Conservation (phyloP, 192 early-diverging fungal genomes). For the Cetraspora pellucida region DNA sequence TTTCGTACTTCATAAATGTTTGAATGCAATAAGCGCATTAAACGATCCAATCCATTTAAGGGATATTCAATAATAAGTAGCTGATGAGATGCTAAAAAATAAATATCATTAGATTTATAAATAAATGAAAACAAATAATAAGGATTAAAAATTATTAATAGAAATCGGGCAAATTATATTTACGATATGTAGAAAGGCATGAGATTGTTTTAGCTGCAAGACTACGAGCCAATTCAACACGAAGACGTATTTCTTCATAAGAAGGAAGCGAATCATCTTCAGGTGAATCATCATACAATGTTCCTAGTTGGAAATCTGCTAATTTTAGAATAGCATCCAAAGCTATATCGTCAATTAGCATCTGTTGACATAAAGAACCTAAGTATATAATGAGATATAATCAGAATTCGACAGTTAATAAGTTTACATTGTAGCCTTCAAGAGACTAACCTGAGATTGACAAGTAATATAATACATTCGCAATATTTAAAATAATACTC, state of each 20-base stretch:
- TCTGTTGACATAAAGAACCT: slow-evolving; percentile 19
- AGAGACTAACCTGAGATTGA: background rate
- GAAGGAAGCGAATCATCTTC: slow-evolving; percentile 31
- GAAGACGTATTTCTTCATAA: slow-evolving; percentile 42
- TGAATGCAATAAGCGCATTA: slow-evolving; percentile 47
- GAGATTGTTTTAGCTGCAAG: slow-evolving; percentile 51
- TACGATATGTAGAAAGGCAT: slow-evolving; percentile 41
- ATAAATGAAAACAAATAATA: background rate
- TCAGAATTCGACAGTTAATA: background rate
- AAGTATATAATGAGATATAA: background rate
- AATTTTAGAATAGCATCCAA: slow-evolving; percentile 36
- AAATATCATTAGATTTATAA: background rate
- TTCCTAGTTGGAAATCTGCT: slow-evolving; percentile 26
- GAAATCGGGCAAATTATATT: background rate
- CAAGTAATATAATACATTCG: slow-evolving; percentile 5
- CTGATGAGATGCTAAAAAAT: slow-evolving; percentile 46
- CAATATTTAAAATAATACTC: slow-evolving; percentile 20
- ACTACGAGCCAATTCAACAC: slow-evolving; percentile 44
- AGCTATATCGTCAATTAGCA: slow-evolving; percentile 32
- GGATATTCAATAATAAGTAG: slow-evolving; percentile 53
- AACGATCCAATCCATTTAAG: slow-evolving; percentile 39
- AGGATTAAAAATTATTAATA: background rate
- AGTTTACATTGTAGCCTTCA: background rate
- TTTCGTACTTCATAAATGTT: slow-evolving; percentile 51
- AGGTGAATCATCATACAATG: background rate